Evolutionary conservation across 2,329 filamentous ascomycete genomes (phyloP).

Genomic region (Fusarium papillatum): DNA sequence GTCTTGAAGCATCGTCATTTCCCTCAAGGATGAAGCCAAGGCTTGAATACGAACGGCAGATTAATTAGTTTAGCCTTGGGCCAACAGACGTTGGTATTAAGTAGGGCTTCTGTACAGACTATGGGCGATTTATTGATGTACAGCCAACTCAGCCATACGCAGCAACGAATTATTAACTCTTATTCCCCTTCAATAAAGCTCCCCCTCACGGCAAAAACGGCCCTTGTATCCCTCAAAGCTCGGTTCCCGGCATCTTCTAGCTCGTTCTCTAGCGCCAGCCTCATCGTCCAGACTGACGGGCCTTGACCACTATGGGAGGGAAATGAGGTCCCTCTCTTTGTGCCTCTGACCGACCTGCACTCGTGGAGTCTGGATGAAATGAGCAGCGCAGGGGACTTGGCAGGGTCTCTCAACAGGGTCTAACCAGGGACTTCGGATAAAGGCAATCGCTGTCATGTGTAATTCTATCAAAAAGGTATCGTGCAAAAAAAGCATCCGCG

Average conservation of each 20-base stretch:
- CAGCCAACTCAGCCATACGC: neutral
- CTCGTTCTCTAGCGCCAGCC: neutral
- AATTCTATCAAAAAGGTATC: slow-evolving; percentile 42
- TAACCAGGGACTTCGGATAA: neutral
- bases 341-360: neutral
- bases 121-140: slow-evolving; percentile 1
- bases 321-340: slow-evolving; percentile 9
- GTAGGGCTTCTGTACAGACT: neutral
- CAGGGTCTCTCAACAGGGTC: neutral
- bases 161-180: neutral
- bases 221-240: slow-evolving; percentile 16
- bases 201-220: slow-evolving; percentile 4
- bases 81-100: neutral
- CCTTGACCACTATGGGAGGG: neutral
- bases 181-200: neutral
- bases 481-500: slow-evolving; percentile 30
- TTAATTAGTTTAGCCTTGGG: neutral
- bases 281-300: neutral
- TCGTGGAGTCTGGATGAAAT: neutral
- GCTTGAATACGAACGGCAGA: neutral
- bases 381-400: neutral
- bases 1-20: slow-evolving; percentile 9
- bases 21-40: slow-evolving; percentile 9
- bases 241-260: neutral
- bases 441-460: slow-evolving; percentile 8